Evolutionary conservation across 73 alveolate genomes (phyloP), one percentile per base, ranked within the genome.

Genomic region (Paramecium caudatum): DNA sequence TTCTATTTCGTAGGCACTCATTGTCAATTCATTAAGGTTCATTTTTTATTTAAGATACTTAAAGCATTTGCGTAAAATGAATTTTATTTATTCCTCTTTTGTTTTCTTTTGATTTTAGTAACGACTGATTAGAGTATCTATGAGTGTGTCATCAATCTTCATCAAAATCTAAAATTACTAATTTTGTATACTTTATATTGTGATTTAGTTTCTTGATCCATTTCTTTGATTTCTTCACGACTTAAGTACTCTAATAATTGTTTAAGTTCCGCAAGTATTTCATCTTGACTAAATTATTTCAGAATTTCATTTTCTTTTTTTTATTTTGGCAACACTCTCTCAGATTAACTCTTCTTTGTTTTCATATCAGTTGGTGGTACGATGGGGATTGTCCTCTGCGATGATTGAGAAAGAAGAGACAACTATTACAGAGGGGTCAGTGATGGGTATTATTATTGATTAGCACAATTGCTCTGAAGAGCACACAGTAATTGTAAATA

Each of bases 21-120:
- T 37, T 30, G 88, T 74, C 47, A 74, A 45, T 41, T 74, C 88
- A 41, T 74, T 74, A 19, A 74, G 19, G 68, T 86, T 86, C 93
- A 86, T 86, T 32, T 63, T 55, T 9, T 36, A 41, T 46, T 86
- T 86, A 15, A 86, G 41, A 36, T 21, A 86, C 65, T 86, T 86
- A 39, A 86, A 86, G 48, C 93, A 86, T 46, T 86, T 86, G 15
- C 93, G 61, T 1, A 86, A 63, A 43, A 86, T 86, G n/a, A 86
- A 86, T 41, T 86, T 86, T 7, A 86, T 86, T 61, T 62, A 39
- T 33, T 86, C 93, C 43, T 86, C 93, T 65, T 86, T 86, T 5
- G 93, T 86, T 41, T 86, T 86, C 46, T 86, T 86, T 25, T 74
- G 27, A 19, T 45, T 45, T 8, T 19, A 30, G 32, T 41, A 74